These are phyloP conservation scores for Suhomyces vadensis DNA, from an alignment of 805 yeast species.

Conservation along the genomic window DNA sequence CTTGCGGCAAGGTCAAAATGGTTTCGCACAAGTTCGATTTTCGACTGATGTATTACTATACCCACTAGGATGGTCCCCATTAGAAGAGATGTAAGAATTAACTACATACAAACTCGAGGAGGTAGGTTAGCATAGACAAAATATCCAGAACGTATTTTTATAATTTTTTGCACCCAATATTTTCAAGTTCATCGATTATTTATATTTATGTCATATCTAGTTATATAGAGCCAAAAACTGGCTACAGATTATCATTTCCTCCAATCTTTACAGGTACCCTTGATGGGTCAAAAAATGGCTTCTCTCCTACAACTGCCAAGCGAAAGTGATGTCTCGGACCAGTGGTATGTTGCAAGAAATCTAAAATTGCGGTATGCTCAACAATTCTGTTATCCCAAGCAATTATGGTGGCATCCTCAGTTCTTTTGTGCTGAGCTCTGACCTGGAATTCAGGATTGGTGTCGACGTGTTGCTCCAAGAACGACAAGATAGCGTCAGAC, in stretches of 20 bases:
- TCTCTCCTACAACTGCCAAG: conserved; percentile 27
- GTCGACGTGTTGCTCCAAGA: conserved; percentile 22
- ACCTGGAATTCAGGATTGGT: conserved; percentile 28
- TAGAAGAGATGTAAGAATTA: too few relatives aligned
- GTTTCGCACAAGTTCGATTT: too few relatives aligned
- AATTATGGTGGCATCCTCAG: conserved; percentile 23
- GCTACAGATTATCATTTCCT: neutral
- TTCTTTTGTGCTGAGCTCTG: conserved; percentile 25
- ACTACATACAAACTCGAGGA: too few relatives aligned
- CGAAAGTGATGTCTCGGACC: conserved; percentile 27
- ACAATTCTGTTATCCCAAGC: conserved; percentile 29
- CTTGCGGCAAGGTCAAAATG: too few relatives aligned
- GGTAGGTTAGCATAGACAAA: too few relatives aligned
- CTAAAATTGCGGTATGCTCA: conserved; percentile 23
- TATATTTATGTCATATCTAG: too few relatives aligned
- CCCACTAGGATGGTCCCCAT: too few relatives aligned
- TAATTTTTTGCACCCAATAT: too few relatives aligned
- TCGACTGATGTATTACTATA: too few relatives aligned
- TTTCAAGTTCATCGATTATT: too few relatives aligned
- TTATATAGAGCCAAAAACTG: neutral
- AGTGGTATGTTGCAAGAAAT: conserved; percentile 24
- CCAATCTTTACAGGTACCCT: neutral
- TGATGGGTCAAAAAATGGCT: conserved; percentile 20
- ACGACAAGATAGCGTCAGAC: conserved; percentile 22
- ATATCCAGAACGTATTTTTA: too few relatives aligned